These are phyloP conservation scores for Sesbania bispinosa DNA, from an alignment of 306 rosid species.

Conservation along the genomic window DNA sequence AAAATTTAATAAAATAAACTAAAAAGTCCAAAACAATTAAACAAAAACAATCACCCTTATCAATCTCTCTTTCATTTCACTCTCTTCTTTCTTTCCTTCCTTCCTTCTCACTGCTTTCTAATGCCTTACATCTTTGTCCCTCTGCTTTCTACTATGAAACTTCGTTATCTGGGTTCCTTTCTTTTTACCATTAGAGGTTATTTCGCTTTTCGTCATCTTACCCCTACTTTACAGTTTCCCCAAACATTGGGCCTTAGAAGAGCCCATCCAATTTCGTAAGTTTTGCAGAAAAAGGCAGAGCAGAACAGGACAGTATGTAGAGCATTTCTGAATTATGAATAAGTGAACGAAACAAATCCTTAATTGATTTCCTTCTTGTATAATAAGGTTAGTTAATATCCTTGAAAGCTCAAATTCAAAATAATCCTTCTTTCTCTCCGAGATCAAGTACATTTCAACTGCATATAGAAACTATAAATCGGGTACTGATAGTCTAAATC, in stretches of 20 bases:
- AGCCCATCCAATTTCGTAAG: too few species aligned
- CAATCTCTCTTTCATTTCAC: too few species aligned
- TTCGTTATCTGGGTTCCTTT: constrained; percentile 40
- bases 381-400: neutral
- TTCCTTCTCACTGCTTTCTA: neutral
- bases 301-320: too few species aligned
- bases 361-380: neutral
- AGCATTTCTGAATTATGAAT: too few species aligned
- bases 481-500: too few species aligned
- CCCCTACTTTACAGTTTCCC: constrained; percentile 35
- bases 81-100: neutral
- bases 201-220: constrained; percentile 33
- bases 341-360: too few species aligned
- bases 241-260: too few species aligned
- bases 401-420: neutral
- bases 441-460: neutral
- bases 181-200: constrained; percentile 29
- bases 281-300: too few species aligned
- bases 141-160: constrained; percentile 43
- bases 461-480: neutral
- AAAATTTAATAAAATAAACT: too few species aligned
- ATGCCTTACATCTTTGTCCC: constrained; percentile 49
- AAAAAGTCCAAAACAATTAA: too few species aligned
- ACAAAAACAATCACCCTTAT: too few species aligned
- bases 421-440: neutral